Conservation (phyloP, 495 filamentous ascomycete genomes). For the Hypoxylon fuscum region DNA sequence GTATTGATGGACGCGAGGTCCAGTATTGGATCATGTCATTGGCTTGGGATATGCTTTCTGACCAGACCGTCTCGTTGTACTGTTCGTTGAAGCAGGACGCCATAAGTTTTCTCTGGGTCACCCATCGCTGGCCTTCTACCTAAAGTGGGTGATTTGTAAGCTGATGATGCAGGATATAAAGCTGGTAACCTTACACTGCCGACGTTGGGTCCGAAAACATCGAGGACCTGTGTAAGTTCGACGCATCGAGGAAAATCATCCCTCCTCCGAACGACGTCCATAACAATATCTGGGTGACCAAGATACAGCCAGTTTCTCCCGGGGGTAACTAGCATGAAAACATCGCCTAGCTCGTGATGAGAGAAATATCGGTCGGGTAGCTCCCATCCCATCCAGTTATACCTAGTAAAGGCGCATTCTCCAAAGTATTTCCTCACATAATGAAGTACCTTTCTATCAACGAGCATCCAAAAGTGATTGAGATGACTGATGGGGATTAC, state of each 20-base stretch:
- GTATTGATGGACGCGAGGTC: slow-evolving; percentile 37
- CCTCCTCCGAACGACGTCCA: slow-evolving; percentile 47
- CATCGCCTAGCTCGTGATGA: slow-evolving; percentile 52
- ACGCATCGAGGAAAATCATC: slow-evolving; percentile 56
- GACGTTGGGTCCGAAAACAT: slow-evolving; percentile 13
- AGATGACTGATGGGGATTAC: slow-evolving; percentile 45
- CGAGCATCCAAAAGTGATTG: slow-evolving; percentile 43
- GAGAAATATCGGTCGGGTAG: slow-evolving; percentile 49
- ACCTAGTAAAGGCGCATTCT: slow-evolving; percentile 45
- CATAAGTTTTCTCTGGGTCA: slow-evolving; percentile 56
- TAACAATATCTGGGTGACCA: slow-evolving; percentile 50
- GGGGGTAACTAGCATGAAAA: slow-evolving; percentile 56
- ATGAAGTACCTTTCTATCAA: slow-evolving; percentile 39
- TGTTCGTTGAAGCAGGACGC: slow-evolving; percentile 58
- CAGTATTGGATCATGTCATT: slow-evolving; percentile 58
- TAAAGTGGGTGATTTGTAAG: background rate
- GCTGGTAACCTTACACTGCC: too few relatives aligned
- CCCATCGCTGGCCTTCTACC: slow-evolving; percentile 53
- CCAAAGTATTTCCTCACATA: slow-evolving; percentile 37
- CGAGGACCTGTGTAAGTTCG: background rate
- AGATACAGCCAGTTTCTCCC: slow-evolving; percentile 52
- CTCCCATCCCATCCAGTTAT: slow-evolving; percentile 49
- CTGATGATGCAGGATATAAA: background rate
- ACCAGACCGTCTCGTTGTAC: slow-evolving; percentile 60
- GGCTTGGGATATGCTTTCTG: slow-evolving; percentile 54